Evolutionary conservation across 2,329 filamentous ascomycete genomes (phyloP).

Genomic region (Plenodomus biglobosus): DNA sequence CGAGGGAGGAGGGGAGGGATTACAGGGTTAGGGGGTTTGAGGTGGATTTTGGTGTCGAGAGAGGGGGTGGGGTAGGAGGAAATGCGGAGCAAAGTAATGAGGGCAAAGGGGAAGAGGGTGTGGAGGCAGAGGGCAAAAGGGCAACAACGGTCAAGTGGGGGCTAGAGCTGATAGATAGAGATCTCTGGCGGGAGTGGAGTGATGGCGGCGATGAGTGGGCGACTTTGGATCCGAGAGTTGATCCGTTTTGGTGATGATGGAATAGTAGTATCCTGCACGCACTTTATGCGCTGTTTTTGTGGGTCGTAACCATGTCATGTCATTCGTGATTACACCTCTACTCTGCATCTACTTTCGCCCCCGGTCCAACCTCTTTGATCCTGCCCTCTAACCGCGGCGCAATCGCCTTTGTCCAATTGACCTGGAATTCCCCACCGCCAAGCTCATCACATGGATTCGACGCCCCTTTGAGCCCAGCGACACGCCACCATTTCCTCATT

Average conservation of each 20-base stretch:
- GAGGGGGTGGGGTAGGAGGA: background rate
- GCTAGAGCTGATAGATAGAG: slow-evolving; percentile 10
- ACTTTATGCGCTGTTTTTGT: no score
- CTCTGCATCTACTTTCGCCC: background rate
- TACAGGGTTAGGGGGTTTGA: slow-evolving; percentile 3
- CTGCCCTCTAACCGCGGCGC: slow-evolving; percentile 75
- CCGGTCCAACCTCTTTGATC: slow-evolving; percentile 52
- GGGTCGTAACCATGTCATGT: no score
- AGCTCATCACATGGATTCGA: slow-evolving; percentile 57
- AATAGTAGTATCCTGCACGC: no score
- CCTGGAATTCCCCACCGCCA: slow-evolving; percentile 60
- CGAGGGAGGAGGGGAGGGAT: background rate
- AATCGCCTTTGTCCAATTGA: slow-evolving; percentile 79
- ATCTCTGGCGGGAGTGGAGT: slow-evolving; percentile 15
- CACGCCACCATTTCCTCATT: slow-evolving; percentile 71
- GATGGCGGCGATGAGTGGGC: slow-evolving; percentile 12
- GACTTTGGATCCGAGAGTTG: slow-evolving; percentile 5
- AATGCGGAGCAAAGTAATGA: no score
- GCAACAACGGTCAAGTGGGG: no score
- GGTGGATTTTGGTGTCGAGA: slow-evolving; percentile 17
- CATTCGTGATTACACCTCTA: background rate
- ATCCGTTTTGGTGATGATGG: slow-evolving; percentile 15
- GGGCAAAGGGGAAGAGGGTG: slow-evolving; percentile 1
- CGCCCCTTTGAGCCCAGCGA: slow-evolving; percentile 62
- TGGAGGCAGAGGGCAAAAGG: slow-evolving; percentile 15